Conservation (phyloP, 176 grass and related monocot species). For the Zea mays region DNA sequence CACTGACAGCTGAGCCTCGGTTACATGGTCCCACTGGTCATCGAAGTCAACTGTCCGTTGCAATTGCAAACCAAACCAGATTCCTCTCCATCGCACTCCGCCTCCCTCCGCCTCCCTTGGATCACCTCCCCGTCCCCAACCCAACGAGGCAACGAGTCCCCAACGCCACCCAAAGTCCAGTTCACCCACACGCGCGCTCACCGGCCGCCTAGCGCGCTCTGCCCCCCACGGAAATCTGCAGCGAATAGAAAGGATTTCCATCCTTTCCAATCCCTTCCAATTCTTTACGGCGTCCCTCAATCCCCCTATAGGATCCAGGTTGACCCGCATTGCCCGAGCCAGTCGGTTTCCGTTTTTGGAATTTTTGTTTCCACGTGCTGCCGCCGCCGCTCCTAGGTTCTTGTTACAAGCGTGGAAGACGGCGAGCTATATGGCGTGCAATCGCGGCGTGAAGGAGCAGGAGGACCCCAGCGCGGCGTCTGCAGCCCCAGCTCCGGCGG, state of each 20-base stretch:
- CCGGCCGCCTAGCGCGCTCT: background rate
- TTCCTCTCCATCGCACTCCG: background rate
- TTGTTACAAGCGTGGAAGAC: background rate
- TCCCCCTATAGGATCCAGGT: background rate
- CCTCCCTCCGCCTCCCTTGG: background rate
- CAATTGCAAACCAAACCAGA: background rate
- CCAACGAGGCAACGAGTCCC: too few relatives aligned
- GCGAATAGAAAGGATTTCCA: too few relatives aligned
- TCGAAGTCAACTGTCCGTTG: background rate
- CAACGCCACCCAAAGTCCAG: conserved; percentile 32
- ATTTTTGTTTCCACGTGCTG: background rate
- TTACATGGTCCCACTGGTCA: conserved; percentile 2
- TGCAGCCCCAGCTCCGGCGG: conserved; percentile 9
- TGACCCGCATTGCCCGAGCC: conserved; percentile 34
- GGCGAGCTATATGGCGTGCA: conserved; percentile 52
- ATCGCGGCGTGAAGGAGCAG: conserved; percentile 45
- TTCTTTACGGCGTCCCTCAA: too few relatives aligned
- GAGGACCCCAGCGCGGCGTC: conserved; percentile 34
- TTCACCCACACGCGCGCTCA: conserved; percentile 32
- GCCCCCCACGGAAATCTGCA: background rate
- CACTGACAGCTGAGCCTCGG: conserved; percentile 1
- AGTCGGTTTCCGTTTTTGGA: background rate
- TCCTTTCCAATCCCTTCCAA: too few relatives aligned
- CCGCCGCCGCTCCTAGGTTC: background rate
- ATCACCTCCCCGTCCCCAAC: too few relatives aligned